Conservation (phyloP, 2,329 filamentous ascomycete species). For the Cercospora sesami region DNA sequence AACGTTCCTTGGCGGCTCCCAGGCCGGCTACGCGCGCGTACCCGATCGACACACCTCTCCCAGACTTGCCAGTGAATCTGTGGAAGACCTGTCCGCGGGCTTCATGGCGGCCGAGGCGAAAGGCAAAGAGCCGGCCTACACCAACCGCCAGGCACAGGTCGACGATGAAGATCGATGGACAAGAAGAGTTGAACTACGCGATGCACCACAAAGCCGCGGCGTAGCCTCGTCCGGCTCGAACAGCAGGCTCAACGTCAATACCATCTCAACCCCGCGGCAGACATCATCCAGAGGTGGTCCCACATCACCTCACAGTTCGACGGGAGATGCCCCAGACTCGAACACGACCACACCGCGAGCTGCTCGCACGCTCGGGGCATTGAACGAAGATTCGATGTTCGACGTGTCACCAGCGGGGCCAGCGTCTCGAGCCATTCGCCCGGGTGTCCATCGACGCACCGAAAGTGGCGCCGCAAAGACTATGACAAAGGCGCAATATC, state of each 20-base stretch:
- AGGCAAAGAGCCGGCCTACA: slow-evolving; percentile 25
- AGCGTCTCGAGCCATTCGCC: slow-evolving; percentile 36
- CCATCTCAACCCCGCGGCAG: background rate
- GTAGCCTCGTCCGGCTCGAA: slow-evolving; percentile 10
- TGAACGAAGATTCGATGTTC: slow-evolving; percentile 31
- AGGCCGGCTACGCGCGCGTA: slow-evolving; percentile 36
- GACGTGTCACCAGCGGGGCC: slow-evolving; percentile 39
- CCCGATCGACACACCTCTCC: slow-evolving; percentile 35
- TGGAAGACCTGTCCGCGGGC: slow-evolving; percentile 23
- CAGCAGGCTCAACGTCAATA: slow-evolving; percentile 19
- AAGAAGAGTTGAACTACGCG: slow-evolving; percentile 29
- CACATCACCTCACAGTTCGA: slow-evolving; percentile 30
- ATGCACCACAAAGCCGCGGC: slow-evolving; percentile 20
- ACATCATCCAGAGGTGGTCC: slow-evolving; percentile 23
- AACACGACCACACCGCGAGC: slow-evolving; percentile 34
- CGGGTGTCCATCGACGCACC: slow-evolving; percentile 27
- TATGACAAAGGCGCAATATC: slow-evolving; percentile 88
- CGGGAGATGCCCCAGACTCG: slow-evolving; percentile 29
- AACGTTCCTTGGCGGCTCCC: slow-evolving; percentile 33
- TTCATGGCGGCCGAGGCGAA: slow-evolving; percentile 26
- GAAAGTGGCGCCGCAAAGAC: slow-evolving; percentile 57
- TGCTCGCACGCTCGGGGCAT: slow-evolving; percentile 12
- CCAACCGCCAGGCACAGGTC: slow-evolving; percentile 31
- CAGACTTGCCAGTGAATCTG: slow-evolving; percentile 29
- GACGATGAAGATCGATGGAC: slow-evolving; percentile 34